phyloP scores from a whole-genome alignment of 1,284 basidiomycete genomes.

The Apiotrichum gamsii region DNA sequence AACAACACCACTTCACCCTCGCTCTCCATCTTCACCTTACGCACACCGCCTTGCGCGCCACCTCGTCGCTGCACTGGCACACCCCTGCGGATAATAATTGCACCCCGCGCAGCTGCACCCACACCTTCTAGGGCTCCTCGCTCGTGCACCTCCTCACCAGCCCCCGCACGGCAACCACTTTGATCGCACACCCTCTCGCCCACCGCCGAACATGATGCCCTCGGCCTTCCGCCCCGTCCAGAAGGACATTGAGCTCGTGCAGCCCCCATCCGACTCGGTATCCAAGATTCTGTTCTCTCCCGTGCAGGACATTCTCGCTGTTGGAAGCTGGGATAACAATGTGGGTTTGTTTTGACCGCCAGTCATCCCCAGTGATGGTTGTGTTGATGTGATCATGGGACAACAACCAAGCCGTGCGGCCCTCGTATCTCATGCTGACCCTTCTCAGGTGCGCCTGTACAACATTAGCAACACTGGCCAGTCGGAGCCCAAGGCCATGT shows the following conservation, averaged over 20 bases:
- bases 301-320: slow-evolving; percentile 65
- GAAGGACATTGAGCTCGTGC: slow-evolving; percentile 67
- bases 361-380: too few species aligned
- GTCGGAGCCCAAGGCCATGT: slow-evolving; percentile 71
- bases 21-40: not conserved
- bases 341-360: slow-evolving; percentile 47
- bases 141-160: not conserved
- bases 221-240: slow-evolving; percentile 23
- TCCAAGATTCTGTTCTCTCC: slow-evolving; percentile 61
- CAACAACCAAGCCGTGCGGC: not conserved
- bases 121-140: not conserved
- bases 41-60: not conserved
- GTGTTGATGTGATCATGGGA: not conserved
- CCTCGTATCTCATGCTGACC: not conserved
- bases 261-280: slow-evolving; percentile 68
- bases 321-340: slow-evolving; percentile 72
- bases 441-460: slow-evolving; percentile 53
- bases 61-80: not conserved
- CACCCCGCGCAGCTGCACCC: not conserved
- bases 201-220: slow-evolving; percentile 17
- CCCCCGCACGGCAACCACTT: too few species aligned
- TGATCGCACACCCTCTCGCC: slow-evolving; percentile 3
- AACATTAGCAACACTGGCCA: slow-evolving; percentile 52
- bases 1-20: not conserved
- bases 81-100: not conserved